Conservation (phyloP, 2,329 filamentous ascomycete species). For the Neophaeococcomyces mojaviensis region DNA sequence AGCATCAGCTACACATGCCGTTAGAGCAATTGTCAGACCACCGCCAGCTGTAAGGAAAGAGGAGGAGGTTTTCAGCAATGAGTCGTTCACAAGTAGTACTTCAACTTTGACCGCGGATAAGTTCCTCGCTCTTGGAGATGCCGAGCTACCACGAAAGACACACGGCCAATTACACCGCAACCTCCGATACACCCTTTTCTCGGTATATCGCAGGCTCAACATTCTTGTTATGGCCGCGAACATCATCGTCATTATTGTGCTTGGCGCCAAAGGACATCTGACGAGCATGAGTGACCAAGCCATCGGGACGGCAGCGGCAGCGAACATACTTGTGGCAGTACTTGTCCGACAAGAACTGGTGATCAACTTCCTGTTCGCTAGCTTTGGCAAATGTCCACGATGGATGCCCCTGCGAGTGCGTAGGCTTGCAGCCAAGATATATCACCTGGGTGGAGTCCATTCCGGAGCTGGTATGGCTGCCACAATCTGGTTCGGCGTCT, state of each 20-base stretch:
- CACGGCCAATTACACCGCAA: slow-evolving; percentile 24
- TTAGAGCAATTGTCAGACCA: not conserved
- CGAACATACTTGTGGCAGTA: slow-evolving; percentile 42
- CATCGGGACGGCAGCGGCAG: slow-evolving; percentile 37
- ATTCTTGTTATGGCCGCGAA: slow-evolving; percentile 34
- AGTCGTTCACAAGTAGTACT: slow-evolving; percentile 11
- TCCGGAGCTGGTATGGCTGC: slow-evolving; percentile 44
- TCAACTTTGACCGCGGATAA: slow-evolving; percentile 17
- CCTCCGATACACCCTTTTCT: slow-evolving; percentile 31
- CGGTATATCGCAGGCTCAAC: slow-evolving; percentile 38
- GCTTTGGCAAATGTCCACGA: slow-evolving; percentile 38
- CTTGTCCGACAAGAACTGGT: slow-evolving; percentile 46
- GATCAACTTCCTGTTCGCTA: slow-evolving; percentile 43
- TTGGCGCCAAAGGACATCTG: slow-evolving; percentile 30
- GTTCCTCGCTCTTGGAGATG: slow-evolving; percentile 5
- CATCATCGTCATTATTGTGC: slow-evolving; percentile 29
- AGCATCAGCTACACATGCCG: not conserved
- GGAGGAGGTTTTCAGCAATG: slow-evolving; percentile 6
- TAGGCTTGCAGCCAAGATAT: slow-evolving; percentile 42
- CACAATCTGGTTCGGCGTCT: slow-evolving; percentile 40
- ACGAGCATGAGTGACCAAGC: slow-evolving; percentile 23
- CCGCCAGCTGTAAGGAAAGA: not conserved
- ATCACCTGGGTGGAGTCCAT: slow-evolving; percentile 49
- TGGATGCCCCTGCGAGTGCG: slow-evolving; percentile 40
- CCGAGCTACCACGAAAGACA: slow-evolving; percentile 20